phyloP scores from a whole-genome alignment of 2,329 filamentous ascomycete genomes.

The Monilinia fructigena region DNA sequence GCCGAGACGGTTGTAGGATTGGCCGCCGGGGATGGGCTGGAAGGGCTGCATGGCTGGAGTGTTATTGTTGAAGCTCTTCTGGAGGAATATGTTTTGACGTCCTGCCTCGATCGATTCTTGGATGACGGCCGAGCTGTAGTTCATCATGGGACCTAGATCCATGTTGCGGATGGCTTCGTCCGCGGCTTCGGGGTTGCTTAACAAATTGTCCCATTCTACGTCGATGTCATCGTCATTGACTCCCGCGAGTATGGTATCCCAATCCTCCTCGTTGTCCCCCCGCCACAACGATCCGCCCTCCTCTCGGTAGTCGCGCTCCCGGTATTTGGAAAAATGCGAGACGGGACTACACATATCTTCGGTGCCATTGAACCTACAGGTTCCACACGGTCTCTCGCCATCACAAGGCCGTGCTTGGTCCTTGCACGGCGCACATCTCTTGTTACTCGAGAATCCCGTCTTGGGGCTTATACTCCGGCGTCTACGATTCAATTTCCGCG shows the following conservation, averaged over 20 bases:
- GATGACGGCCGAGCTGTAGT: not conserved
- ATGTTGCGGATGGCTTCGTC: not conserved
- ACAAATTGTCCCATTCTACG: not conserved
- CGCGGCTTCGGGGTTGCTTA: not conserved
- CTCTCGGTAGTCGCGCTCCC: slow-evolving; percentile 1
- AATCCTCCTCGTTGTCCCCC: not conserved
- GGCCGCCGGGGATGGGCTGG: not conserved
- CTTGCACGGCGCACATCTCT: not conserved
- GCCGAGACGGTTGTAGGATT: not conserved
- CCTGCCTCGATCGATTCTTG: slow-evolving; percentile 1
- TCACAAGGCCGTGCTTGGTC: slow-evolving; percentile 11
- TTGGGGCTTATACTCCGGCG: not conserved
- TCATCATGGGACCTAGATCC: slow-evolving; percentile 12
- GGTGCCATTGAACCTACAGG: not conserved
- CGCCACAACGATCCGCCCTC: not conserved
- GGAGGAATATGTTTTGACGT: not conserved
- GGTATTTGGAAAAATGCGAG: not conserved
- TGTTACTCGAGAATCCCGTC: not conserved
- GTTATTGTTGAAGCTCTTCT: not conserved
- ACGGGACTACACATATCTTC: not conserved
- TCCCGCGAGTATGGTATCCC: not conserved
- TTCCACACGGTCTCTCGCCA: slow-evolving; percentile 2
- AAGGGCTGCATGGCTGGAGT: not conserved
- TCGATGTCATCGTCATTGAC: not conserved
- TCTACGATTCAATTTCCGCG: no score